Evolutionary conservation across 2,329 filamentous ascomycete genomes (phyloP).

Genomic region (Sporothrix pallida): DNA sequence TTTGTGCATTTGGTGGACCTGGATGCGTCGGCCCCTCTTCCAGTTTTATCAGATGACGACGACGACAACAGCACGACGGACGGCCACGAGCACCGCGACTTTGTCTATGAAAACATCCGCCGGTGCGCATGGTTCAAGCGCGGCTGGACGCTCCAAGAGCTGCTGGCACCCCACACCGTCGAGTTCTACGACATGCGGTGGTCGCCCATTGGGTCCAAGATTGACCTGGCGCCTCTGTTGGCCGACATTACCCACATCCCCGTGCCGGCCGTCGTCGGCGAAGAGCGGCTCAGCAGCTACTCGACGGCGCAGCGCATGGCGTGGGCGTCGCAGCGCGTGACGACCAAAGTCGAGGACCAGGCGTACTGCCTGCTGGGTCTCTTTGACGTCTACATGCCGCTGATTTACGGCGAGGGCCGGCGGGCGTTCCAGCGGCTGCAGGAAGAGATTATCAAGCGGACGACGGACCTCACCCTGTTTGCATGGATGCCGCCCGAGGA

Average conservation of each 20-base stretch:
- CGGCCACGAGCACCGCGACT: not conserved
- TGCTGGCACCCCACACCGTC: conserved; percentile 34
- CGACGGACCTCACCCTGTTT: conserved; percentile 33
- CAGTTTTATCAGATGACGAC: not conserved
- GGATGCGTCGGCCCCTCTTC: not conserved
- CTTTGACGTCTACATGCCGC: conserved; percentile 38
- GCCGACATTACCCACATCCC: conserved; percentile 34
- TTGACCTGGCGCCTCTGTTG: conserved; percentile 6
- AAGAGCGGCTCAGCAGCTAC: not conserved
- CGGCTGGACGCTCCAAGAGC: conserved; percentile 39
- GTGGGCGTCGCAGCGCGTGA: conserved; percentile 37
- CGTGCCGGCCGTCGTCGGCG: conserved; percentile 19
- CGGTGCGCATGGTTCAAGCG: conserved; percentile 36
- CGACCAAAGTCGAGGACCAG: conserved; percentile 36
- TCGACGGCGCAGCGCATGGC: conserved; percentile 36
- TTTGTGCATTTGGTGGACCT: conserved; percentile 33
- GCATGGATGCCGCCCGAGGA: conserved; percentile 29
- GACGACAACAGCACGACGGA: not conserved
- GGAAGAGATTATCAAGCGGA: conserved; percentile 34
- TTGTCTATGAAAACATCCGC: not conserved
- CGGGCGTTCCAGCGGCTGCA: conserved; percentile 37
- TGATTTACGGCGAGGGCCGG: conserved; percentile 38
- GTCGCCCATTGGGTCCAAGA: conserved; percentile 33
- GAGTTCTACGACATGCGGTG: conserved; percentile 36
- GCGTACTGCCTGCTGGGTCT: conserved; percentile 39